Base-by-base conservation (phyloP, 2,329 filamentous ascomycete species). In the Amauroascus niger region DNA sequence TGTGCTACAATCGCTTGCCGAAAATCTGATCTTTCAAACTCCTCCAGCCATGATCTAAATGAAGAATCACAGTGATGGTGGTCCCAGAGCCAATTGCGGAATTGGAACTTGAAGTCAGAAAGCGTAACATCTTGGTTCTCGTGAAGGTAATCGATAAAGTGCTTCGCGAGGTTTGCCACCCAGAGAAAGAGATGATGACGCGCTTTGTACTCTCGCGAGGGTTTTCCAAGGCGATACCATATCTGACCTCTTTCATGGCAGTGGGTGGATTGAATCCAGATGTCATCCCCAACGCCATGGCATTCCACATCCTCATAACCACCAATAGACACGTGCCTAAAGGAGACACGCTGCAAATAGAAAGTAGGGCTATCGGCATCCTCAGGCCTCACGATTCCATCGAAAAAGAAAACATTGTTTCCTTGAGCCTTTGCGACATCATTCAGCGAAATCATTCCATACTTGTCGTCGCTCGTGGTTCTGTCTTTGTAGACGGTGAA, bases 161-260 rank as follows among this genome's bases (percentile, higher is more conserved):
- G 81, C 62, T 90, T 91, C 0, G 79, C 75, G 0, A 93, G 70
- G 50, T 84, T 76, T 0, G 81, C 83, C 0, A 90, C 67, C 86
- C 86, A 93, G 0, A 82, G 55, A 57, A 88, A 91, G 0, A 79
- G 75, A 0, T 68, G 47, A 55, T 83, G 78, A 60, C 83, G 89
- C 1, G 80, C 69, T 9, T 56, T 57, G 61, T 93, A 94, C 35
- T 82, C 80, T 0, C 57, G 26, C 0, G 80, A 73, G 0, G 87
- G 84, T 1, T 54, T 58, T 1, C 61, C 61, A 0, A 94, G 66
- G 8, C 74, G 74, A 62, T 89, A 93, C 72, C 83, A 91, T 0
- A 87, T 65, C 13, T 64, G 57, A 14, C 62, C 64, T 2, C 58
- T 63, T 0, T 62, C 61, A 0, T 62, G 49, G 1, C 61, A 66